Evolutionary conservation across 192 early-diverging fungal genomes (phyloP).

Genomic region (Backusella mclennaniae): DNA sequence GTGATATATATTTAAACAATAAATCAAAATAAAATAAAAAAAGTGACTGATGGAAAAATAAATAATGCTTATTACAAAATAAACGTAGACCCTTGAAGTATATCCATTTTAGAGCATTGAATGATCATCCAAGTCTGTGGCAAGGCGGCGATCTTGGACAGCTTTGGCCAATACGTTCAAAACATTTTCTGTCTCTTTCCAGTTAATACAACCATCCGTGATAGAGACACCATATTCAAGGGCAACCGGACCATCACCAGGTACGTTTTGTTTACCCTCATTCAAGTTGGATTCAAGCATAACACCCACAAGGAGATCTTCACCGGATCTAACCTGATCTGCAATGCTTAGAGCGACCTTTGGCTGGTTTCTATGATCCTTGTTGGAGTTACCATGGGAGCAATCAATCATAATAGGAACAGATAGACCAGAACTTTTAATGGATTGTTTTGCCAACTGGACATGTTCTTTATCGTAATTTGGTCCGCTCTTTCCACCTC

Average conservation of each 20-base stretch:
- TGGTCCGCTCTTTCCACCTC: conserved; percentile 87
- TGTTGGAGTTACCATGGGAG: conserved; percentile 90
- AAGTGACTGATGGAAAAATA: background rate
- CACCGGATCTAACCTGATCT: conserved; percentile 70
- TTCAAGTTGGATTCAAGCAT: conserved; percentile 94
- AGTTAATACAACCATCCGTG: conserved; percentile 93
- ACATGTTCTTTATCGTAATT: conserved; percentile 68
- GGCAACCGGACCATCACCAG: conserved; percentile 55
- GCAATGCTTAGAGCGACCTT: conserved; percentile 68
- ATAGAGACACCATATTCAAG: conserved; percentile 88
- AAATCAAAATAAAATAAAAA: background rate
- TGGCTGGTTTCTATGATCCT: conserved; percentile 87
- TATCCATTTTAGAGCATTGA: background rate
- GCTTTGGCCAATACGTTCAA: conserved; percentile 77
- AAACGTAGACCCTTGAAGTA: background rate
- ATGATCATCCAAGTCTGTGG: background rate
- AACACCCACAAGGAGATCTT: conserved; percentile 72
- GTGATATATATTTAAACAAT: background rate
- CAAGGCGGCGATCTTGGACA: conserved; percentile 56
- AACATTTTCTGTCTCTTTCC: conserved; percentile 77
- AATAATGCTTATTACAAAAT: background rate
- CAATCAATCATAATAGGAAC: conserved; percentile 91
- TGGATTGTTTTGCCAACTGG: conserved; percentile 42
- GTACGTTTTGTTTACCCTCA: conserved; percentile 86
- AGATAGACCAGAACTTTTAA: conserved; percentile 58